Evolutionary conservation across 768 basidiomycete species (phyloP), one percentile per base, ranked within the genome.

Genomic region (Mycena galopus): DNA sequence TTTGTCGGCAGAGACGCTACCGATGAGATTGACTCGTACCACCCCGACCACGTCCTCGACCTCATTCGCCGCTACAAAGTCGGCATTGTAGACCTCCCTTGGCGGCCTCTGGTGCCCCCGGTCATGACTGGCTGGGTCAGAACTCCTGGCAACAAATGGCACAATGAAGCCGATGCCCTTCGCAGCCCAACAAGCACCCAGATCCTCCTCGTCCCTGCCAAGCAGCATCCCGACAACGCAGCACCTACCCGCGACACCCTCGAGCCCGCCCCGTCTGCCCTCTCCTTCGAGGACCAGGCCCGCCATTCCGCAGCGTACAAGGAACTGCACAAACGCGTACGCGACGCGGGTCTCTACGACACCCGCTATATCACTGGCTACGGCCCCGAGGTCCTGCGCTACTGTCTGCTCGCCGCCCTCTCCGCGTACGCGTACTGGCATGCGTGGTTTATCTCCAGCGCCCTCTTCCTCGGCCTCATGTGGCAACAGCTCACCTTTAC

Each of bases 401-500:
- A 97, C 81, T 73, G 84, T 21, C 74, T 92, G 9, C 86, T 98
- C 35, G 93, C 88, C 29, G 77, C 81, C 30, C 67, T 88, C 23
- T 91, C 94, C 11, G 88, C 86, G 17, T 85, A 89, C 76, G 84
- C 90, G 16, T 97, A 96, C 81, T 80, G 76, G 62, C 82, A 88
- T 64, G 82, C 82, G 75, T 94, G 93, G 92, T 87, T 93, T 75
- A 81, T 94, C 65, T 79, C 87, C 62, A 96, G 94, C 71, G 95
- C 97, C 3, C 75, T 94, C 58, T 92, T 88, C 75, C 90, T 99
- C 7, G 98, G 98, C 9, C 82, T 96, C 57, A 88, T 95, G 79
- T 99, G 96, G 96, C 98, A 99, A 78, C 98, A 99, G 79, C 87
- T 99, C 66, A 92, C 94, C 39, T 99, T 99, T 82, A 87, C 88